A percentile compares a stretch with the other conserved stretches of the same genome.
phyloP scores from a whole-genome alignment of 2,329 filamentous ascomycete genomes.

The Xylariaceae sp. region DNA sequence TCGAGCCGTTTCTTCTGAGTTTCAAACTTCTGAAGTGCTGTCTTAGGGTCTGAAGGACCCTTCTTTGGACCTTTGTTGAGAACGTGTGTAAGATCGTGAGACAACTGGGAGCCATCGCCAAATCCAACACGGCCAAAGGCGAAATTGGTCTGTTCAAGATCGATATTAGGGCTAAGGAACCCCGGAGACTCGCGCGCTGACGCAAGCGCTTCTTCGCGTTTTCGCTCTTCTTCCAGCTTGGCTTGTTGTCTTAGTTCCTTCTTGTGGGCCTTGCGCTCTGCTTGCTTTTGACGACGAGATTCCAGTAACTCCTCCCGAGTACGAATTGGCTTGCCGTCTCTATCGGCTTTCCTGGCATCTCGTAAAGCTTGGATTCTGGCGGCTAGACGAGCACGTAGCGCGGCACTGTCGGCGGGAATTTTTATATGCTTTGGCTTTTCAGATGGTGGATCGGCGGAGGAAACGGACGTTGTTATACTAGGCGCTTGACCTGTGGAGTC shows the following conservation, averaged over 20 bases:
- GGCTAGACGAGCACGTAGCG: conserved; percentile 78
- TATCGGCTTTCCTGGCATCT: conserved; percentile 85
- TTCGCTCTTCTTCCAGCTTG: conserved; percentile 78
- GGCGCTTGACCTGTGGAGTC: conserved; percentile 53
- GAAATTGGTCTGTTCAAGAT: conserved; percentile 70
- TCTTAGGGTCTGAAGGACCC: conserved; percentile 83
- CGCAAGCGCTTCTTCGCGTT: conserved; percentile 66
- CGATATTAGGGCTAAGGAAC: conserved; percentile 62
- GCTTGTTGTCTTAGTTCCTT: conserved; percentile 80
- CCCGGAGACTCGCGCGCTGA: conserved; percentile 67
- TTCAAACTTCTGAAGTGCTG: conserved; percentile 82
- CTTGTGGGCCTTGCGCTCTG: conserved; percentile 85
- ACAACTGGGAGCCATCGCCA: conserved; percentile 80
- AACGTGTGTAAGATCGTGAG: conserved; percentile 69
- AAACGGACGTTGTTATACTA: conserved; percentile 71
- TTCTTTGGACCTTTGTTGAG: conserved; percentile 76
- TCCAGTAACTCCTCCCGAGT: conserved; percentile 94
- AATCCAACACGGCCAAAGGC: conserved; percentile 93
- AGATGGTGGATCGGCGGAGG: conserved; percentile 66
- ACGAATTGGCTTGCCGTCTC: conserved; percentile 80
- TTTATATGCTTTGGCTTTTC: conserved; percentile 71
- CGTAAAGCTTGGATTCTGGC: conserved; percentile 86
- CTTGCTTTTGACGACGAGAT: conserved; percentile 83
- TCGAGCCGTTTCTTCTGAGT: conserved; percentile 84
- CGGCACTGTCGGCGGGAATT: conserved; percentile 73